phyloP scores from a whole-genome alignment of 2,329 filamentous ascomycete species.

The Tolypocladium sp. region DNA sequence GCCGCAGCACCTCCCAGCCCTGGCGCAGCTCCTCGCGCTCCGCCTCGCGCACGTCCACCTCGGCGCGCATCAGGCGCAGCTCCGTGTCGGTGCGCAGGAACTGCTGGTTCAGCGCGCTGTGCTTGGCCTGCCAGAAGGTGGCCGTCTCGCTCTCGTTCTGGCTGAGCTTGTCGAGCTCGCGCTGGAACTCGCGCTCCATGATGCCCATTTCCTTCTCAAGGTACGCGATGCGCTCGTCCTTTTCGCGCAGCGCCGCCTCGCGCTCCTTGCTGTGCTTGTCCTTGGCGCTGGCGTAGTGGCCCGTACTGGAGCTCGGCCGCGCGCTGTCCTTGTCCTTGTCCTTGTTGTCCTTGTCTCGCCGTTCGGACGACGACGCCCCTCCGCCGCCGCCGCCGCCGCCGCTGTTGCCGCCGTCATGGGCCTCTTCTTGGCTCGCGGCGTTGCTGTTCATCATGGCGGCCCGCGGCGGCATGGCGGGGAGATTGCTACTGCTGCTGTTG shows the following conservation, averaged over 20 bases:
- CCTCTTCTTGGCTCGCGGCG: conserved; percentile 13
- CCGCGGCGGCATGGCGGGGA: conserved; percentile 19
- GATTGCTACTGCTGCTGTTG: conserved; percentile 8
- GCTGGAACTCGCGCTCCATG: conserved; percentile 45
- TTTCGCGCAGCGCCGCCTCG: conserved; percentile 26
- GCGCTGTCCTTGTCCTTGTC: conserved; percentile 16
- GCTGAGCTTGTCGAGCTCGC: conserved; percentile 42
- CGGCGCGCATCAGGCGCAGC: conserved; percentile 38
- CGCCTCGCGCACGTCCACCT: conserved; percentile 37
- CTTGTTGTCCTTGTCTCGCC: conserved; percentile 17
- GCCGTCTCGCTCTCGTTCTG: conserved; percentile 46
- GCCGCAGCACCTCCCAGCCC: conserved; percentile 37
- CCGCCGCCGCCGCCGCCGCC: conserved; percentile 4
- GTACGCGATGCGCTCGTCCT: conserved; percentile 41
- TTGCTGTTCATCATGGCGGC: conserved; percentile 16
- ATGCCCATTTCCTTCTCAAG: conserved; percentile 42
- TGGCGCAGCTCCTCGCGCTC: conserved; percentile 40
- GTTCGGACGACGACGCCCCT: conserved; percentile 25
- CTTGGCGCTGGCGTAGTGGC: conserved; percentile 4
- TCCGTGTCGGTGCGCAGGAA: conserved; percentile 43
- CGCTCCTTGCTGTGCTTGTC: conserved; percentile 12
- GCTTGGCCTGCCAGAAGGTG: conserved; percentile 49
- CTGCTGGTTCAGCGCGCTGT: conserved; percentile 42
- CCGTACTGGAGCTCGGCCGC: conserved; percentile 4
- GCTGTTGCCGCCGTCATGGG: conserved; percentile 10